These are phyloP conservation scores for Moringa oleifera DNA, from an alignment of 345 rosid species.

Conservation along the genomic window DNA sequence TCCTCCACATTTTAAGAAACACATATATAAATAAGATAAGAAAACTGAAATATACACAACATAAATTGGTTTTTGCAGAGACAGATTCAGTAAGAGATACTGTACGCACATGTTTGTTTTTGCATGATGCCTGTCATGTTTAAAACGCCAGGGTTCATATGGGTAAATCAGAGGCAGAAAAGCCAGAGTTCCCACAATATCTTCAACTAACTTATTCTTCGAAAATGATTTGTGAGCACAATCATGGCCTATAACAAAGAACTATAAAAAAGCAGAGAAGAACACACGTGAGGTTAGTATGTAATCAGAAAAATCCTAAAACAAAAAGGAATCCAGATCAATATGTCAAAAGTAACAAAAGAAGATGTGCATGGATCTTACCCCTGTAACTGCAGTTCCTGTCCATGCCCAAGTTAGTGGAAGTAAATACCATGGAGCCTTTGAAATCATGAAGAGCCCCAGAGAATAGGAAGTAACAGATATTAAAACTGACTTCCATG, in stretches of 20 bases:
- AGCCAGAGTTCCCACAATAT: conserved; percentile 89
- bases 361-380: conserved; percentile 21
- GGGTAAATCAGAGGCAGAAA: conserved; percentile 87
- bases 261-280: conserved; percentile 34
- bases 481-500: conserved; percentile 79
- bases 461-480: conserved; percentile 72
- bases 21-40: background rate
- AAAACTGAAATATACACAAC: background rate
- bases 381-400: conserved; percentile 92
- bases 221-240: conserved; percentile 97
- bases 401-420: conserved; percentile 99
- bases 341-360: background rate
- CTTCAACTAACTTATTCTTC: conserved; percentile 83
- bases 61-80: too few relatives aligned
- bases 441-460: conserved; percentile 82
- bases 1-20: background rate
- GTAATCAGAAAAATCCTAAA: too few relatives aligned
- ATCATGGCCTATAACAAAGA: conserved; percentile 98
- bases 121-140: conserved; percentile 94
- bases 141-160: conserved; percentile 94
- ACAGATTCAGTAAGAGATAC: background rate
- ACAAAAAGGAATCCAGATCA: background rate
- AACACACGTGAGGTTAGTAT: background rate
- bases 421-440: conserved; percentile 88
- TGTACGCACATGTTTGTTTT: conserved; percentile 81